phyloP scores from a whole-genome alignment of 2,329 filamentous ascomycete species.

The Botrytis byssoidea region DNA sequence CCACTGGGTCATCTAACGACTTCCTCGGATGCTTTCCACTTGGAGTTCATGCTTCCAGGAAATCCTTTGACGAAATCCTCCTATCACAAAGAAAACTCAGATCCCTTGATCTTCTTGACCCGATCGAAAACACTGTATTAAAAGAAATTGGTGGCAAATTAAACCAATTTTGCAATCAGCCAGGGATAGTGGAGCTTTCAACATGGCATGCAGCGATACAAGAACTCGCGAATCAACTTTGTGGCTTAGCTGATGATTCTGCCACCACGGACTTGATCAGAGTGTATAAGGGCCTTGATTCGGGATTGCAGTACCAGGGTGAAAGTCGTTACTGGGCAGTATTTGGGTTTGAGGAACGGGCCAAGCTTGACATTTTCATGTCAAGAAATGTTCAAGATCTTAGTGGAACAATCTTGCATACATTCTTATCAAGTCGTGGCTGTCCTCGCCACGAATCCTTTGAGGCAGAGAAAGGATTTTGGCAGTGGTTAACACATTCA shows the following conservation, averaged over 20 bases:
- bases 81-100: constrained; percentile 42
- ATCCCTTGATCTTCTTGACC: constrained; percentile 20
- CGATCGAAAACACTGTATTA: constrained; percentile 10
- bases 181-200: constrained; percentile 33
- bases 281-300: constrained; percentile 42
- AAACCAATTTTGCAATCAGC: background rate
- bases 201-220: constrained; percentile 28
- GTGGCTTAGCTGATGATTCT: constrained; percentile 14
- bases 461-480: constrained; percentile 42
- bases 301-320: constrained; percentile 40
- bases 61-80: constrained; percentile 46
- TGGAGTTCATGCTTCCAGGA: constrained; percentile 43
- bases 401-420: constrained; percentile 40
- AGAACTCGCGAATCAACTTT: constrained; percentile 27
- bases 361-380: constrained; percentile 40
- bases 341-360: constrained; percentile 29
- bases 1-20: constrained; percentile 41
- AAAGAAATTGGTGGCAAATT: constrained; percentile 14
- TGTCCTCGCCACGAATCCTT: constrained; percentile 40
- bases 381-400: constrained; percentile 40
- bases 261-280: constrained; percentile 37
- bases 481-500: constrained; percentile 39
- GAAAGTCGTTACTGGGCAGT: constrained; percentile 42
- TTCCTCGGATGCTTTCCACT: constrained; percentile 48
- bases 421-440: constrained; percentile 43